A percentile compares a stretch with the other conserved stretches of the same genome.
phyloP scores from a whole-genome alignment of 1,284 basidiomycete genomes.

The Termitomyces sp. region DNA sequence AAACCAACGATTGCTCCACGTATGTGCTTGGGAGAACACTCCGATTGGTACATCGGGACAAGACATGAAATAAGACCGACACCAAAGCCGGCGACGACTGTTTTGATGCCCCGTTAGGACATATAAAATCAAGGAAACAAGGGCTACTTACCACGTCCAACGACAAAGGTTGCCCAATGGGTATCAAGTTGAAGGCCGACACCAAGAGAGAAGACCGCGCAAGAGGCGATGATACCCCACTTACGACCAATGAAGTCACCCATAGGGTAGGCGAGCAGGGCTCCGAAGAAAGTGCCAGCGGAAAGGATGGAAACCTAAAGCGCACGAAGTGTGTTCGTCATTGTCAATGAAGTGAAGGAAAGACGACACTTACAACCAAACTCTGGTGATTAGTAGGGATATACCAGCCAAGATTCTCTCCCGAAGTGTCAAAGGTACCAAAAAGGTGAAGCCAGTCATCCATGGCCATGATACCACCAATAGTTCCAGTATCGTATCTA shows the following conservation, averaged over 20 bases:
- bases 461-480: constrained; percentile 30
- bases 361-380: constrained; percentile 23
- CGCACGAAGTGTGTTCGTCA: constrained; percentile 20
- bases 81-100: constrained; percentile 29
- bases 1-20: constrained; percentile 70
- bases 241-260: constrained; percentile 28
- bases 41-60: constrained; percentile 63
- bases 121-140: not conserved
- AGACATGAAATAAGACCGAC: constrained; percentile 54
- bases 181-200: constrained; percentile 29
- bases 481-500: constrained; percentile 31
- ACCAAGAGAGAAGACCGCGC: constrained; percentile 26
- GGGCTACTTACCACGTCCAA: constrained; percentile 21
- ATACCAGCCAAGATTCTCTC: constrained; percentile 15
- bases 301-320: constrained; percentile 48
- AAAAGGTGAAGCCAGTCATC: constrained; percentile 26
- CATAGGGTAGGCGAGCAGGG: constrained; percentile 29
- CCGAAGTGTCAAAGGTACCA: constrained; percentile 18
- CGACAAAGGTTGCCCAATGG: constrained; percentile 23
- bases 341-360: constrained; percentile 19
- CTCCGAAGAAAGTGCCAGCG: constrained; percentile 56
- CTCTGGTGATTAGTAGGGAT: constrained; percentile 26
- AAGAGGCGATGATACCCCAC: constrained; percentile 26
- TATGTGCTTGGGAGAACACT: constrained; percentile 54
- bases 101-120: not conserved